phyloP scores from a whole-genome alignment of 129 eudicot genomes.

The Mikania micrantha region DNA sequence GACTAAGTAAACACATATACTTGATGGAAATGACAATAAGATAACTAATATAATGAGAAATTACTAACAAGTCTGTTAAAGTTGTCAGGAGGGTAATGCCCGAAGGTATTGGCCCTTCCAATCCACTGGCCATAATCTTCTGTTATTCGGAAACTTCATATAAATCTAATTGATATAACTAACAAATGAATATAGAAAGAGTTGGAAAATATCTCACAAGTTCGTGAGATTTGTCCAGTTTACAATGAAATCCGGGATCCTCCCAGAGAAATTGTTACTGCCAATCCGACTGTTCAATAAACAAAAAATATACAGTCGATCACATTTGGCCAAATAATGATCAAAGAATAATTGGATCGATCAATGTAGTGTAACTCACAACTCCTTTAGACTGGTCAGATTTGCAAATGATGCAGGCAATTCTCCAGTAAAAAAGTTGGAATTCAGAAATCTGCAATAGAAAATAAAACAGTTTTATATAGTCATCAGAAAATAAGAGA shows the following conservation, averaged over 20 bases:
- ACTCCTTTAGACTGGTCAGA: slow-evolving; percentile 39
- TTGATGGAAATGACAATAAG: slow-evolving; percentile 25
- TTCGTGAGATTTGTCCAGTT: slow-evolving; percentile 35
- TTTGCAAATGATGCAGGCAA: slow-evolving; percentile 54
- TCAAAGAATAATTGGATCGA: not conserved
- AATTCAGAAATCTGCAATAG: slow-evolving; percentile 34
- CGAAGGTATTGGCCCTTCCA: slow-evolving; percentile 69
- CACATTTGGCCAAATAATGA: not conserved
- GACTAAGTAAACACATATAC: not conserved
- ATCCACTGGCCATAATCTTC: slow-evolving; percentile 61
- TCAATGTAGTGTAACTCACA: slow-evolving; percentile 34
- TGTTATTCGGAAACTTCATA: slow-evolving; percentile 45
- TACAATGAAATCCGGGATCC: slow-evolving; percentile 53
- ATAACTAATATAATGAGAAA: not conserved
- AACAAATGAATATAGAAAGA: not conserved
- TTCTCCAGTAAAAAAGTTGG: slow-evolving; percentile 60
- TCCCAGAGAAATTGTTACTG: slow-evolving; percentile 53
- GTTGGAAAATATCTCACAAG: slow-evolving; percentile 31
- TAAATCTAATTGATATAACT: slow-evolving; percentile 2
- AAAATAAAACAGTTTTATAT: not conserved
- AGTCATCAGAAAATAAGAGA: not conserved
- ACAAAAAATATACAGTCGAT: not conserved
- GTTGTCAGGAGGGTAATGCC: slow-evolving; percentile 47
- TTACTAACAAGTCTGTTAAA: slow-evolving; percentile 52
- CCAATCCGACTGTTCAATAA: slow-evolving; percentile 34